Evolutionary conservation across 1,139 yeast species (phyloP), one percentile per base, ranked within the genome.

Genomic region (Yamadazyma diddensiae): DNA sequence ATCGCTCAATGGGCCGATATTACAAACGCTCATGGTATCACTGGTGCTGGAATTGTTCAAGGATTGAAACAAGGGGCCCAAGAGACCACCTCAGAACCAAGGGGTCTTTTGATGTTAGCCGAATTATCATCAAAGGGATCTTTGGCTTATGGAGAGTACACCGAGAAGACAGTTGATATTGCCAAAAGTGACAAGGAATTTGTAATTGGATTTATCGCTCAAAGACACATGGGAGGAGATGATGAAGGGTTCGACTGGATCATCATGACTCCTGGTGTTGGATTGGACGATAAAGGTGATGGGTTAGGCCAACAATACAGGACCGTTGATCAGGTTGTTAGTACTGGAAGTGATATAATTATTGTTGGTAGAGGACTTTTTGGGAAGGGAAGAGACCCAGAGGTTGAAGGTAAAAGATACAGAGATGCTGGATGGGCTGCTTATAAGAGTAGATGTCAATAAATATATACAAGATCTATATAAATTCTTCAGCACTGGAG

Each of bases 231-330:
- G 90, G 88, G 86, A 20, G 94, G 92, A 11, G 64, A 70, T 31
- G 82, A 77, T 3, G 90, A 81, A 53, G 92, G 88, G 0, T 88
- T 83, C 50, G 98, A 92, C 60, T 94, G 97, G 95, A 63, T 94
- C 33, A 77, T 88, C 36, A 79, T 94, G 90, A 92, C 98, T 1
- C 99, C 99, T 0, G 99, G 99, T 39, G 98, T 94, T 28, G 97
- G 97, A 2, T 71, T 94, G 38, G 98, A 90, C 54, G 97, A 90
- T 52, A 92, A 82, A 59, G 97, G 97, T n/a, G 99, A 92, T 57
- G 79, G 80, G 1, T 71, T 92, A 41, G 99, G 99, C 15, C 99
- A 94, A 62, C 98, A 92, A 60, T 94, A 94, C 60, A 74, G 98
- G 57, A 79, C 96, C 6, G 98, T 92, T 3, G 79, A 78, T 46